Conservation (phyloP, 225 moss, liverwort and hornwort species). For the Marchantia polymorpha region DNA sequence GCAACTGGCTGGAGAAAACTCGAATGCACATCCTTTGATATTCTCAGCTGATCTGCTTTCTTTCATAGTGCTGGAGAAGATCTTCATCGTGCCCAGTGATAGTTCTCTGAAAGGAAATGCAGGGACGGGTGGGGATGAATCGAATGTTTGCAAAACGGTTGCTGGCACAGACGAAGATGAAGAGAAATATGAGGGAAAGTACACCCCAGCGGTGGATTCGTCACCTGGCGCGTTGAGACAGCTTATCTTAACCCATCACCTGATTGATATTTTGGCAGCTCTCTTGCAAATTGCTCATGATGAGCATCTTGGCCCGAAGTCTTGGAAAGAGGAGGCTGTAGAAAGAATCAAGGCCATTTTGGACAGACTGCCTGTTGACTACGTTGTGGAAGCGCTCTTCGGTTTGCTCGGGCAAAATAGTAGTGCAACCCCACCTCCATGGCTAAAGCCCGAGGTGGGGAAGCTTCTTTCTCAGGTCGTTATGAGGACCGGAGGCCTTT, state of each 20-base stretch:
- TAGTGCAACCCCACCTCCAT: slow-evolving; percentile 49
- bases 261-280: slow-evolving; percentile 77
- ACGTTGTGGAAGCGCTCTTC: slow-evolving; percentile 77
- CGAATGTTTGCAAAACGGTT: not conserved
- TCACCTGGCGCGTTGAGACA: slow-evolving; percentile 57
- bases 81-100: slow-evolving; percentile 16
- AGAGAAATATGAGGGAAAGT: slow-evolving; percentile 26
- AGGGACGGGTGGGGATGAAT: slow-evolving; percentile 2
- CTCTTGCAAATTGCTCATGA: slow-evolving; percentile 58
- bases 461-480: slow-evolving; percentile 68
- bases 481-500: slow-evolving; percentile 66
- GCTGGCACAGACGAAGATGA: not conserved
- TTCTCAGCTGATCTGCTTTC: slow-evolving; percentile 64
- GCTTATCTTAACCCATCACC: slow-evolving; percentile 68
- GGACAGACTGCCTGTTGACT: slow-evolving; percentile 56
- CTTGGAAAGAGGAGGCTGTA: slow-evolving; percentile 52
- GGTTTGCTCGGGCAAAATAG: slow-evolving; percentile 56
- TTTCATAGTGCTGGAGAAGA: slow-evolving; percentile 51
- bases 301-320: slow-evolving; percentile 19
- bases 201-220: slow-evolving; percentile 27
- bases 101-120: not conserved
- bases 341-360: slow-evolving; percentile 55
- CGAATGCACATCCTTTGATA: slow-evolving; percentile 44
- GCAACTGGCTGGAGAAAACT: not conserved
- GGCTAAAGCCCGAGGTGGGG: slow-evolving; percentile 76